These are phyloP conservation scores for Saussurea involucrata DNA, from an alignment of 129 eudicot species.

Conservation along the genomic window DNA sequence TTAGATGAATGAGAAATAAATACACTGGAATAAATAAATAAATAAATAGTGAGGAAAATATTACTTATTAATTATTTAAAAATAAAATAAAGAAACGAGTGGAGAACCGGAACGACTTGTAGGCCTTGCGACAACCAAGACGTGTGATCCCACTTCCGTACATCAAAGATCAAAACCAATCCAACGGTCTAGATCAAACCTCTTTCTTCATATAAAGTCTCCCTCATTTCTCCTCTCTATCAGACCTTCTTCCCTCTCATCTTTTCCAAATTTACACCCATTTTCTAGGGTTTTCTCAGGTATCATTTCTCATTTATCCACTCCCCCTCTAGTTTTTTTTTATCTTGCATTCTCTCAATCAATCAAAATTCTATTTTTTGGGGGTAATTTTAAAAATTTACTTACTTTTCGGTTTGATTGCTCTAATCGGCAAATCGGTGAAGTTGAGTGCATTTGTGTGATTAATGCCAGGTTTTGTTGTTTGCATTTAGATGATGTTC, in stretches of 20 bases:
- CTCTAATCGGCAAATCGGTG: background rate
- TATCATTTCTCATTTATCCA: background rate
- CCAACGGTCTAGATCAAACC: background rate
- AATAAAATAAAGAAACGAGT: background rate
- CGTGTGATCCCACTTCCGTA: conserved; percentile 1
- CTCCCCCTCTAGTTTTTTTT: background rate
- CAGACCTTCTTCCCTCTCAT: background rate
- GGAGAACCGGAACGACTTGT: background rate
- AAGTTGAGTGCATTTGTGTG: background rate
- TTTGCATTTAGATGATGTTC: background rate
- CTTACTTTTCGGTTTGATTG: background rate
- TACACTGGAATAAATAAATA: background rate
- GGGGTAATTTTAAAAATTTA: background rate
- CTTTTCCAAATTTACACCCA: background rate
- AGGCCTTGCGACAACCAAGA: background rate
- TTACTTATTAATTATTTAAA: background rate
- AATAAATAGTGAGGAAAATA: background rate
- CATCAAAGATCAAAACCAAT: background rate
- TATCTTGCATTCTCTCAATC: background rate
- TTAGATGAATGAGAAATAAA: background rate
- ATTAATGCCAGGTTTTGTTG: background rate
- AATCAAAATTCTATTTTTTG: background rate
- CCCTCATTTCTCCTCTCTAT: background rate
- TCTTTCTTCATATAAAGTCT: background rate
- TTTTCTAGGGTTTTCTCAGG: conserved; percentile 18